These are phyloP conservation scores for Funneliformis caledonium DNA, from an alignment of 371 early-diverging fungal species.

Conservation along the genomic window DNA sequence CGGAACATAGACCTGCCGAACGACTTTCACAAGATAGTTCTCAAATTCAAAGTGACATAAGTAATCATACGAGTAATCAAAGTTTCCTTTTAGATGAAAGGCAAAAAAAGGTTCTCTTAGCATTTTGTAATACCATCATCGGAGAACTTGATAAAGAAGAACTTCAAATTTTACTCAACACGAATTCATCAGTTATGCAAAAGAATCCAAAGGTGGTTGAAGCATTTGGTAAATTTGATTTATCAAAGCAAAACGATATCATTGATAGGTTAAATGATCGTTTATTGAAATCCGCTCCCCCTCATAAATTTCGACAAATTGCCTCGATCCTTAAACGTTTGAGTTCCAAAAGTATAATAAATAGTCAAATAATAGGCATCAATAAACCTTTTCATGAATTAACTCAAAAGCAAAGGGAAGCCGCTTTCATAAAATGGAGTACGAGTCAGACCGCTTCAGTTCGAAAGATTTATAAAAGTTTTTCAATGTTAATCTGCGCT, in stretches of 20 bases:
- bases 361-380: neutral
- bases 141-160: constrained; percentile 10
- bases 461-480: constrained; percentile 15
- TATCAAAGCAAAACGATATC: constrained; percentile 5
- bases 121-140: constrained; percentile 22
- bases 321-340: neutral
- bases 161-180: neutral
- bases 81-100: constrained; percentile 1
- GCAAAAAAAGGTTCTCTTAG: constrained; percentile 1
- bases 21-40: too few species aligned
- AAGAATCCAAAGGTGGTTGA: neutral
- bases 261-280: neutral
- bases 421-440: constrained; percentile 25
- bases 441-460: neutral
- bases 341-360: constrained; percentile 5
- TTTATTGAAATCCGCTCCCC: neutral
- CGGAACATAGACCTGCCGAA: neutral
- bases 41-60: neutral
- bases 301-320: constrained; percentile 18
- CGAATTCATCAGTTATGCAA: neutral
- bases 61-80: neutral
- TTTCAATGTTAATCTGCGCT: constrained; percentile 11
- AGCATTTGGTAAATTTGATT: constrained; percentile 33
- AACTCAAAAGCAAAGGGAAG: constrained; percentile 22
- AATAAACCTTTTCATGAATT: constrained; percentile 39